Conservation (phyloP, 2,329 filamentous ascomycete genomes). For the Bertia moriformis region DNA sequence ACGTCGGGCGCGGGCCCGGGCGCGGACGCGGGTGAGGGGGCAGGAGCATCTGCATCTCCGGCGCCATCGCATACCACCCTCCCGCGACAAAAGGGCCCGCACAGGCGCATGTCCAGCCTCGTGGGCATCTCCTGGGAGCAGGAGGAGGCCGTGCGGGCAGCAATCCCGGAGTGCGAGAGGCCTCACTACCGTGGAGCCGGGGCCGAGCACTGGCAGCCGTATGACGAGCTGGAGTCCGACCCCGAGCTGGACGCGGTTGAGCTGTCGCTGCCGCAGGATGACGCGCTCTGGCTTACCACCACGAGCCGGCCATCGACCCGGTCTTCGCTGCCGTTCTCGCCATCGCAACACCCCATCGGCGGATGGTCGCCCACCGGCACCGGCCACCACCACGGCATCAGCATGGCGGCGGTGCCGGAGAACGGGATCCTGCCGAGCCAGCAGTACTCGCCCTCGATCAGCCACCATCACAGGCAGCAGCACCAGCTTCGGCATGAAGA, state of each 20-base stretch:
- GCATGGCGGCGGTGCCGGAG: neutral
- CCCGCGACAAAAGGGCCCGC: constrained; percentile 5
- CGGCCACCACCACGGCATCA: too few species aligned
- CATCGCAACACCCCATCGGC: too few species aligned
- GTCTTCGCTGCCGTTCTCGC: constrained; percentile 12
- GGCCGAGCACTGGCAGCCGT: constrained; percentile 65
- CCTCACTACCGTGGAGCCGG: constrained; percentile 63
- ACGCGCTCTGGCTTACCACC: constrained; percentile 14
- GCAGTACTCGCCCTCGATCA: constrained; percentile 10
- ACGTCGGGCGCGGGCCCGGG: too few species aligned
- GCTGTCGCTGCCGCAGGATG: constrained; percentile 11
- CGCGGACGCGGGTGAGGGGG: constrained; percentile 48
- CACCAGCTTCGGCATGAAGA: constrained; percentile 54
- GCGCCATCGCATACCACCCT: constrained; percentile 18
- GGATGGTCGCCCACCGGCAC: too few species aligned
- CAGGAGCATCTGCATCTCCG: constrained; percentile 21
- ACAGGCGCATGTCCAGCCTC: constrained; percentile 18
- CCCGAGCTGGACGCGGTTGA: constrained; percentile 17
- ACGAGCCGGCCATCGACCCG: constrained; percentile 10
- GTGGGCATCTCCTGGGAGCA: constrained; percentile 9
- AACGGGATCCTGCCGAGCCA: constrained; percentile 3
- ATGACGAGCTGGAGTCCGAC: constrained; percentile 30
- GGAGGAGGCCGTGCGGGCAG: constrained; percentile 20
- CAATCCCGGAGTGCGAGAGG: constrained; percentile 45
- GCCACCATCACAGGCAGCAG: constrained; percentile 33